These are phyloP conservation scores for Trichomonascus vanleenenianus DNA, from an alignment of 805 yeast genomes.

Conservation along the genomic window DNA sequence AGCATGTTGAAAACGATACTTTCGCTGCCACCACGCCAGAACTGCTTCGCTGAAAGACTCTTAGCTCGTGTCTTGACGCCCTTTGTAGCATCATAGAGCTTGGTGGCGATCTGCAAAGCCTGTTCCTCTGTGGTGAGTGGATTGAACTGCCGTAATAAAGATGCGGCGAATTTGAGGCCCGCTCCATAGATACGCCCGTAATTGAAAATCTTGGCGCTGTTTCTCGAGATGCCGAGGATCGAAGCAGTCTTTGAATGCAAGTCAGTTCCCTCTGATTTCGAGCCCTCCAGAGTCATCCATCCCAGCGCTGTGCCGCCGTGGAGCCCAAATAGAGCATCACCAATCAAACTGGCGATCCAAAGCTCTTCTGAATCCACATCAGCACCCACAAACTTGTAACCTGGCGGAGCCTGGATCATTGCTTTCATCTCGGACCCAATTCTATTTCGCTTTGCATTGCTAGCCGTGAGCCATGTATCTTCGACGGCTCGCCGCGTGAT, in stretches of 20 bases:
- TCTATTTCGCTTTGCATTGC: conserved; percentile 78
- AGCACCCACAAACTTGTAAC: conserved; percentile 92
- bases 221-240: conserved; percentile 80
- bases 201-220: conserved; percentile 91
- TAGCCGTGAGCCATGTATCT: conserved; percentile 95
- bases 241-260: conserved; percentile 89
- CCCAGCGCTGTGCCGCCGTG: conserved; percentile 98
- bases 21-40: conserved; percentile 80
- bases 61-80: conserved; percentile 43
- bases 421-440: conserved; percentile 93
- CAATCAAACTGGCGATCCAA: conserved; percentile 95
- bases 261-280: conserved; percentile 86
- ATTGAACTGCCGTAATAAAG: conserved; percentile 77
- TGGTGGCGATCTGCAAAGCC: conserved; percentile 56
- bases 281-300: conserved; percentile 99
- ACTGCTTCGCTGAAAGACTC: conserved; percentile 26
- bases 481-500: conserved; percentile 95
- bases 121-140: conserved; percentile 57
- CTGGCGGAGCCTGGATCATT: conserved; percentile 76
- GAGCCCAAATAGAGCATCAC: conserved; percentile 79
- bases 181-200: conserved; percentile 98
- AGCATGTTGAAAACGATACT: conserved; percentile 83
- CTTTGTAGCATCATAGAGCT: conserved; percentile 73
- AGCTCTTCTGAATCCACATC: conserved; percentile 98
- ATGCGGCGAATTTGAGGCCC: conserved; percentile 82